Base-by-base conservation (phyloP, 495 filamentous ascomycete genomes). In the Talaromyces proteolyticus region DNA sequence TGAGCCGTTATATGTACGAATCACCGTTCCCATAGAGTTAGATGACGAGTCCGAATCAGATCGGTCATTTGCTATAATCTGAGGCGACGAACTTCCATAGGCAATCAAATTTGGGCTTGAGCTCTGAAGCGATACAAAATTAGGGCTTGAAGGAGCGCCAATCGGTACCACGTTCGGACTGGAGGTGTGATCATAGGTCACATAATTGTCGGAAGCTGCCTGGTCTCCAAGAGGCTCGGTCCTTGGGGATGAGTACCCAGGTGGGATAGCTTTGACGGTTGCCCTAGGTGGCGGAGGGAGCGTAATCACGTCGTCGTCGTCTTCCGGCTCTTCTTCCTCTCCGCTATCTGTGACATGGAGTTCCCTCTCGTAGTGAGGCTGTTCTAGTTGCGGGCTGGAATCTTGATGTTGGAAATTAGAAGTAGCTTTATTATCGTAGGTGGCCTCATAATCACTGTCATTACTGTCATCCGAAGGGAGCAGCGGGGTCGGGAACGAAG, bases 21-120 rank as follows among this genome's bases (percentile, higher is more conserved):
- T 55, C 10, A 75, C 75, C 4, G 76, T 79, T 20, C 74, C 74
- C n/a, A 73, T 54, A 1, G 75, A 77, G 42, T 73, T 71, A 0
- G 67, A 66, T 16, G 69, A 63, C 0, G 63, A 65, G 14, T 40
- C 29, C 6, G 69, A 65, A 14, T 70, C 68, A 0, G 70, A 68
- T 12, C 26, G 42, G 12, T 56, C 44, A 47, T 57, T 60, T 17
- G 44, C 22, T 17, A 54, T 29, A 16, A 51, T 14, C 29, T 60
- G 64, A 1, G 64, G 68, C 14, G 63, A 65, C 2, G 64, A 50
- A 29, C 43, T 59, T 6, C 62, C 66, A 21, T 62, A 56, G 11
- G 55, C 62, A n/a, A 66, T 56, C 36, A 73, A 67, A 42, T 68
- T 68, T 17, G 66, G 47, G 49, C 72, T 75, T 12, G 72, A 75